These are phyloP conservation scores for Pelargonium nanum DNA, from an alignment of 345 rosid genomes.

Conservation along the genomic window DNA sequence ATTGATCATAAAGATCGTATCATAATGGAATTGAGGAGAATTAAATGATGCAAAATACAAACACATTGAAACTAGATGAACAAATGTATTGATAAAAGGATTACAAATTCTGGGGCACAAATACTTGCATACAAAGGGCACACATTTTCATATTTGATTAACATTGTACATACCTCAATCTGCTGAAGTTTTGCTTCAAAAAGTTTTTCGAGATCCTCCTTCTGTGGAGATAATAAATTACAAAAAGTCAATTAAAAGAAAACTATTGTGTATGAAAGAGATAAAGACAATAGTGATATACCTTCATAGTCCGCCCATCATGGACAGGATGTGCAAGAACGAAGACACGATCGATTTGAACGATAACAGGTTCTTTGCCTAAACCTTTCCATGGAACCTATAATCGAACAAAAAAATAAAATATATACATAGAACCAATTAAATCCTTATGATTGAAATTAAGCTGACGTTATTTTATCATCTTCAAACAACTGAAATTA, in stretches of 20 bases:
- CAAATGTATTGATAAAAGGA: background rate
- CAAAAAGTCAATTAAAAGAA: background rate
- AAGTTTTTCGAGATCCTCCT: constrained; percentile 75
- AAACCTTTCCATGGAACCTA: constrained; percentile 99
- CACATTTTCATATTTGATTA: background rate
- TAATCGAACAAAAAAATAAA: constrained; percentile 3
- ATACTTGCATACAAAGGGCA: background rate
- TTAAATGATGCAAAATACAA: background rate
- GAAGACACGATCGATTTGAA: constrained; percentile 84
- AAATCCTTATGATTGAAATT: background rate
- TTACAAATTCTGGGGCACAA: background rate
- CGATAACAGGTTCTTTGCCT: constrained; percentile 94
- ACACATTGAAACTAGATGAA: background rate
- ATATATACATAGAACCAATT: background rate
- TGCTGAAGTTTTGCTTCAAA: constrained; percentile 85
- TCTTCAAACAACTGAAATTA: no score
- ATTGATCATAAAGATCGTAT: background rate
- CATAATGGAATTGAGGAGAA: background rate
- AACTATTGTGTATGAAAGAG: background rate
- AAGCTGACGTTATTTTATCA: background rate
- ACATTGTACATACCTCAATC: constrained; percentile 53
- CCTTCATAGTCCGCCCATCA: constrained; percentile 54
- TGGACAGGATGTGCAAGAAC: constrained; percentile 76
- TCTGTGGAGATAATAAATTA: constrained; percentile 23
- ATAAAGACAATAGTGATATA: constrained; percentile 7